Percentiles rank a stretch among this genome's conserved stretches.
phyloP scores from a whole-genome alignment of 805 yeast genomes.

The Zygotorulaspora danielsina region DNA sequence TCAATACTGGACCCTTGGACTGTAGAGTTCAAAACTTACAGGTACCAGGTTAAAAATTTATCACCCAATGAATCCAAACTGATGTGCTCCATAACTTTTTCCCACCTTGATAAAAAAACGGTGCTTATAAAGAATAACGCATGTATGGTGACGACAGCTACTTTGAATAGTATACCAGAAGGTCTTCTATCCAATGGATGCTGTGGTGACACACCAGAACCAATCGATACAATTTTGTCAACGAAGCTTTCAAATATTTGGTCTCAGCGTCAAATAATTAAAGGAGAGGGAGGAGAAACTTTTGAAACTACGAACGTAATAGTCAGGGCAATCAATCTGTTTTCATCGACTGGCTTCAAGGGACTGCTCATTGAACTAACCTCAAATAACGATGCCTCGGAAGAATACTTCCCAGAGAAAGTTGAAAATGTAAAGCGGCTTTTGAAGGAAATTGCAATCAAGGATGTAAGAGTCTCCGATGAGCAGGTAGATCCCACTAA shows the following conservation, averaged over 20 bases:
- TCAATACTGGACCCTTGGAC: slow-evolving; percentile 31
- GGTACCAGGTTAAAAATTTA: slow-evolving; percentile 26
- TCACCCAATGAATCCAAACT: slow-evolving; percentile 21
- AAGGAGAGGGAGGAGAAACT: slow-evolving; percentile 35
- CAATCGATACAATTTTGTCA: slow-evolving; percentile 25
- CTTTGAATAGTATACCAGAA: slow-evolving; percentile 16
- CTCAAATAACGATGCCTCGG: slow-evolving; percentile 14
- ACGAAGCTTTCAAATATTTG: slow-evolving; percentile 32
- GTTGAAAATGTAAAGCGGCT: slow-evolving; percentile 17
- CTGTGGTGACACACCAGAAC: slow-evolving; percentile 24
- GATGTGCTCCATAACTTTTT: slow-evolving; percentile 29
- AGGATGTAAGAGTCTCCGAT: slow-evolving; percentile 21
- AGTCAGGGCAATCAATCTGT: slow-evolving; percentile 30
- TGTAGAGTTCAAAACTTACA: slow-evolving; percentile 30
- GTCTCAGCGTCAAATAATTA: slow-evolving; percentile 32
- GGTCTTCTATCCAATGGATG: slow-evolving; percentile 22
- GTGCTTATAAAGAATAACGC: slow-evolving; percentile 27
- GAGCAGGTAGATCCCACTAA: slow-evolving; percentile 17
- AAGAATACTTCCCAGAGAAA: slow-evolving; percentile 16
- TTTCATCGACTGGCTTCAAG: slow-evolving; percentile 33
- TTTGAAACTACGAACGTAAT: slow-evolving; percentile 22
- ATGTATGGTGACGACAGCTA: slow-evolving; percentile 24
- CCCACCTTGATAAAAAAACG: slow-evolving; percentile 24
- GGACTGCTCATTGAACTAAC: slow-evolving; percentile 30
- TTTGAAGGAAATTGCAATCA: slow-evolving; percentile 20